Conservation (phyloP, 2,329 filamentous ascomycete genomes). For the Sordariomycetes sp. region DNA sequence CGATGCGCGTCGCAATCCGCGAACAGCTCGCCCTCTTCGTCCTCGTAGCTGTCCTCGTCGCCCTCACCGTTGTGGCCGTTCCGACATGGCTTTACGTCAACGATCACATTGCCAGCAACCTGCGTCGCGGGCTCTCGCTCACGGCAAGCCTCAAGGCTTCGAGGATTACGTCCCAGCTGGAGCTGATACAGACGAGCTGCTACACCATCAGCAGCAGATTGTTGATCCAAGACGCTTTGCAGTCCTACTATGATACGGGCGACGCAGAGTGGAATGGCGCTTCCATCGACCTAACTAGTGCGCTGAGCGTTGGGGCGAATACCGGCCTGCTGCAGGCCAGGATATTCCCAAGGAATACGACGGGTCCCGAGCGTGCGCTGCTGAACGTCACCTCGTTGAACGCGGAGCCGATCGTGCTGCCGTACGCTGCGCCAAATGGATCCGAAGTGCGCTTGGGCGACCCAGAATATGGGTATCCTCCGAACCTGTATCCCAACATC, state of each 20-base stretch:
- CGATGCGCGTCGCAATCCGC: conserved; percentile 78
- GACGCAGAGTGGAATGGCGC: conserved; percentile 51
- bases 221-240: conserved; percentile 45
- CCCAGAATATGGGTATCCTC: conserved; percentile 56
- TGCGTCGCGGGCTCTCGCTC: conserved; percentile 57
- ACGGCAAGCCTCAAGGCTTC: conserved; percentile 82
- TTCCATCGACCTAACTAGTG: conserved; percentile 57
- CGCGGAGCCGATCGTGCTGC: conserved; percentile 46
- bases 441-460: conserved; percentile 52
- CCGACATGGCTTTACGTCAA: conserved; percentile 59
- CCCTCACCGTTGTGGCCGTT: conserved; percentile 69
- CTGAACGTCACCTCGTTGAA: conserved; percentile 52
- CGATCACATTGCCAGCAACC: conserved; percentile 40
- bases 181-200: conserved; percentile 69
- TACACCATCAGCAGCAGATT: conserved; percentile 61
- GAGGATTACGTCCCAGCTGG: conserved; percentile 68
- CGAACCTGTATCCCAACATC: conserved; percentile 68
- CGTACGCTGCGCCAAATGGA: conserved; percentile 51
- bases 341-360: conserved; percentile 62
- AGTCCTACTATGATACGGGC: conserved; percentile 37
- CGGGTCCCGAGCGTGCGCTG: conserved; percentile 44
- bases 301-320: conserved; percentile 52
- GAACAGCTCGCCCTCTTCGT: conserved; percentile 80
- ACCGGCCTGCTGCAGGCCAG: conserved; percentile 58
- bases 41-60: conserved; percentile 62